Conservation (phyloP, 345 rosid species). For the Clarkia xantiana region DNA sequence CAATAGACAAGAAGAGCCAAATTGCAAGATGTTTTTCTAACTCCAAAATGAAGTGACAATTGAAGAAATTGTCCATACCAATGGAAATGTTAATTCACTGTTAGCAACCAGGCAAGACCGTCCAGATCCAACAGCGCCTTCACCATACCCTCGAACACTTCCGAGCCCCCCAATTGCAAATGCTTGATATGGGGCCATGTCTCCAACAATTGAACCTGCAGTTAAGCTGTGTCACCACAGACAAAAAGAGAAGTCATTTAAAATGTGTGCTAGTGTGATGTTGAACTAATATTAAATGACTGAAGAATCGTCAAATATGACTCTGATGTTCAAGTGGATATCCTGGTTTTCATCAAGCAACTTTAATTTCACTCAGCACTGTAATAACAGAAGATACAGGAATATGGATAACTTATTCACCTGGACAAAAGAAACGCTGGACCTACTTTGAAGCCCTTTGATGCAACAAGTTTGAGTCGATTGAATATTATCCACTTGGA, state of each 20-base stretch:
- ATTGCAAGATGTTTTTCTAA: too few relatives aligned
- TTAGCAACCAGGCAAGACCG: constrained; percentile 84
- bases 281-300: too few relatives aligned
- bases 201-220: constrained; percentile 96
- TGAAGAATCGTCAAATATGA: too few relatives aligned
- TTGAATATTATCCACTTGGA: constrained; percentile 90
- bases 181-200: constrained; percentile 98
- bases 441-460: constrained; percentile 77
- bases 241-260: constrained; percentile 13
- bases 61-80: constrained; percentile 31
- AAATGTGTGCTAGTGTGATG: neutral
- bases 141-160: constrained; percentile 88
- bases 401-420: constrained; percentile 14
- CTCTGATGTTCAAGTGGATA: too few relatives aligned
- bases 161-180: constrained; percentile 87
- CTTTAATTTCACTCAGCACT: neutral
- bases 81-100: constrained; percentile 60
- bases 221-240: constrained; percentile 52
- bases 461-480: constrained; percentile 70
- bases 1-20: neutral
- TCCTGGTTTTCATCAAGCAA: too few relatives aligned
- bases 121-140: constrained; percentile 91
- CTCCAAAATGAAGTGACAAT: neutral
- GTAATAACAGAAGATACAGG: constrained; percentile 6
- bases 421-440: constrained; percentile 82